A percentile compares a stretch with the other conserved stretches of the same genome.
Evolutionary conservation across 768 basidiomycete species (phyloP).

Genomic region (Lactarius vividus): DNA sequence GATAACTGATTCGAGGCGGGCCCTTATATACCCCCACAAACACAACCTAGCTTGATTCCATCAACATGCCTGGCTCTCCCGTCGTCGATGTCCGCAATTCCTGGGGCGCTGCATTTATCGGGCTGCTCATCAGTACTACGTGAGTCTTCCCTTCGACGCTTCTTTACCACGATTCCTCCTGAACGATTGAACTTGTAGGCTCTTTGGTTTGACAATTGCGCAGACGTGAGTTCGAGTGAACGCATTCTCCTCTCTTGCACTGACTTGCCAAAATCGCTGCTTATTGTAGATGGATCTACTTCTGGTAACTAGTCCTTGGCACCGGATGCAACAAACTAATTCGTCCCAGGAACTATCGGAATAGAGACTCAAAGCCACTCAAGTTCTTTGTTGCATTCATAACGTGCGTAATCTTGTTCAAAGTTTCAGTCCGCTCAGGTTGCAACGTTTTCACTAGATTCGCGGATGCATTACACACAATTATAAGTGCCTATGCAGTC

Average conservation of each 20-base stretch:
- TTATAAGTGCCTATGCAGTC: conserved; percentile 44
- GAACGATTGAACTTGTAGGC: not conserved
- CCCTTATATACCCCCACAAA: no score
- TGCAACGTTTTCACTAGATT: conserved; percentile 30
- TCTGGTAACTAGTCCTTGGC: not conserved
- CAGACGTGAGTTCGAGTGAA: conserved; percentile 11
- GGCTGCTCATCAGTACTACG: conserved; percentile 9
- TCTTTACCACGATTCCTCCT: not conserved
- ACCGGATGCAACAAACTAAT: not conserved
- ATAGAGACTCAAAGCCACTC: not conserved
- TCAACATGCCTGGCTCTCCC: conserved; percentile 1
- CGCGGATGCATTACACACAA: conserved; percentile 45
- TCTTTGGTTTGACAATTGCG: conserved; percentile 6
- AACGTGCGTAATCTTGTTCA: not conserved
- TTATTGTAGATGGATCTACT: conserved; percentile 9
- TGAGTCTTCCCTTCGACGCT: not conserved
- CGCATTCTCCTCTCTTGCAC: not conserved
- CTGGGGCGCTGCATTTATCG: conserved; percentile 5
- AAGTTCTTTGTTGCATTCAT: conserved; percentile 1
- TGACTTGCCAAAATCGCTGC: not conserved
- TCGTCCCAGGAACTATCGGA: not conserved
- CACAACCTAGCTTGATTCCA: not conserved
- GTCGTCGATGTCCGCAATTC: conserved; percentile 3
- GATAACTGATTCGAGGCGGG: no score
- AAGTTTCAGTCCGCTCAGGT: not conserved